Evolutionary conservation across 23 red algal species (phyloP), one percentile per base, ranked within the genome.

Genomic region (Gracilaria domingensis): DNA sequence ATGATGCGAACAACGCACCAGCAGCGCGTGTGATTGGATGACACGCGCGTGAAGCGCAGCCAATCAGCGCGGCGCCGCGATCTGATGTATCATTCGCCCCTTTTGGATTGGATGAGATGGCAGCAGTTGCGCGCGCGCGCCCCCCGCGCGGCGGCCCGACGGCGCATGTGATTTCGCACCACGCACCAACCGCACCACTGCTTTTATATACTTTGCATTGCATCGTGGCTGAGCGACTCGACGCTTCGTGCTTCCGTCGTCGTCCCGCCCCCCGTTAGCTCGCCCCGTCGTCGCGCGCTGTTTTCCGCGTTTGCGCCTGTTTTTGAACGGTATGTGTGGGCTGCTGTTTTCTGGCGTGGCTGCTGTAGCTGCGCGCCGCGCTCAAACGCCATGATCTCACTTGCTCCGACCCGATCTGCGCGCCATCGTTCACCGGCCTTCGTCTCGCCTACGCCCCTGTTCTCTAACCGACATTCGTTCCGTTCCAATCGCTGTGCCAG

Each of bases 81-180:
- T 55, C 51, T 62, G 59, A 29, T 29, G 1, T 2, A 17, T 45
- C 20, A 34, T 80, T 80, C 48, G 75, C 38, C 25, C 42, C 55
- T 50, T 34, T 33, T 34, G 48, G 40, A 51, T 34, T 57, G 34
- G 48, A 57, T 80, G 71, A 36, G 71, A 75, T 44, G 71, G 71
- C 71, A 32, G 1, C 32, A 32, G 1, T 12, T 35, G 8, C 33
- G 66, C 12, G 66, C 33, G 66, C 33, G n/a, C n/a, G n/a, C n/a
- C n/a, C n/a, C n/a, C n/a, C n/a, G n/a, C n/a, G n/a, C n/a, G n/a
- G n/a, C n/a, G n/a, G n/a, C n/a, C n/a, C n/a, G n/a, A n/a, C n/a
- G n/a, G n/a, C n/a, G n/a, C n/a, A n/a, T n/a, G n/a, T n/a, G n/a
- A n/a, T n/a, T n/a, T n/a, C n/a, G n/a, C n/a, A n/a, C n/a, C n/a